Percentiles rank a stretch among this genome's conserved stretches.
Conservation (phyloP, 2,329 filamentous ascomycete genomes). For the Ascochyta fabae region DNA sequence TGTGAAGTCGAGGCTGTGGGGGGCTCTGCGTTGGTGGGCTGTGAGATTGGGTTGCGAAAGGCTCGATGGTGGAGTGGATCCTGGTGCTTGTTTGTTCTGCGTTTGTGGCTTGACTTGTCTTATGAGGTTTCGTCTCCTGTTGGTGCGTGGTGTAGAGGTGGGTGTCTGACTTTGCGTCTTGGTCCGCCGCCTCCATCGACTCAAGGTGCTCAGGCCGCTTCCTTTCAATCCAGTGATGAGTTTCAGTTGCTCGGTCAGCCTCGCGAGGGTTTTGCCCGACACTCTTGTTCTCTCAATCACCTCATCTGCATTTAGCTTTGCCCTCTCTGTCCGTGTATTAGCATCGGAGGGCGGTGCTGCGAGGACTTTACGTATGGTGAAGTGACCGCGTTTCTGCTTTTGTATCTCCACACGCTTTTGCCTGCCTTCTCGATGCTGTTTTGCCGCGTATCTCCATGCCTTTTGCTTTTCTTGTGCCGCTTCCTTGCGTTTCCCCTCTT, state of each 20-base stretch:
- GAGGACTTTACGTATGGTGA: background rate
- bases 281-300: background rate
- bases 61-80: background rate
- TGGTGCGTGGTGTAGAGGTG: too few species aligned
- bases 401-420: too few species aligned
- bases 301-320: background rate
- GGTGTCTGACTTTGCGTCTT: background rate
- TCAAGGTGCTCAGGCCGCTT: background rate
- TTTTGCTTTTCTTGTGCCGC: background rate
- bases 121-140: too few species aligned
- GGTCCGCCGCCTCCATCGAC: background rate
- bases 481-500: background rate
- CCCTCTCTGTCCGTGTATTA: background rate
- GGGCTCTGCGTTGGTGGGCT: background rate
- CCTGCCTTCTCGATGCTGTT: background rate
- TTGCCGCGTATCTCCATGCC: background rate
- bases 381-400: background rate
- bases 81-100: too few species aligned
- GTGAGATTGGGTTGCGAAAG: background rate
- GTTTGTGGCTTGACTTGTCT: too few species aligned
- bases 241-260: background rate
- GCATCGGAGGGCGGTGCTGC: background rate
- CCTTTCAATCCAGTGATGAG: background rate
- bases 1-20: background rate
- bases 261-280: background rate